Evolutionary conservation across 2,329 filamentous ascomycete species (phyloP).

Genomic region (Dichotomopilus funicola): DNA sequence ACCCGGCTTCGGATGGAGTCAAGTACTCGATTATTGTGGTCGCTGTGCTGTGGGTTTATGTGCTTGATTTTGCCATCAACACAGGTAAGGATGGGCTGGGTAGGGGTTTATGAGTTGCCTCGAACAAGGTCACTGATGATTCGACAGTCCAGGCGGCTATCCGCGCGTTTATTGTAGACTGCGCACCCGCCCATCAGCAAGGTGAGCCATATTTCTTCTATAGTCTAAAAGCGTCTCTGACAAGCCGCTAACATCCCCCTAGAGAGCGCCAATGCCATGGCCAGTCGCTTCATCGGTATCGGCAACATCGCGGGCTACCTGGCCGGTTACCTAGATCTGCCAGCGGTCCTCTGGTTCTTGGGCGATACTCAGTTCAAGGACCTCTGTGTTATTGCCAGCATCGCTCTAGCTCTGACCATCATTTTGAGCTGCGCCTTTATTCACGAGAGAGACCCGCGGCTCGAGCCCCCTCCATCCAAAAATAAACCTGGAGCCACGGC

Average conservation of each 20-base stretch:
- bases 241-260: conserved; percentile 10
- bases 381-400: conserved; percentile 75
- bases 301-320: conserved; percentile 90
- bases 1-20: conserved; percentile 57
- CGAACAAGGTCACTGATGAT: conserved; percentile 4
- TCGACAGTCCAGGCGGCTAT: conserved; percentile 75
- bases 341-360: conserved; percentile 67
- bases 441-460: conserved; percentile 71
- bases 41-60: conserved; percentile 80
- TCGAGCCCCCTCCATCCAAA: conserved; percentile 56
- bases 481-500: conserved; percentile 60
- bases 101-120: not conserved
- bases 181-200: conserved; percentile 86
- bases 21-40: conserved; percentile 64
- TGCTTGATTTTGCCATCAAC: conserved; percentile 92
- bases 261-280: conserved; percentile 90
- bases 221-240: not conserved
- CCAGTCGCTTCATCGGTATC: conserved; percentile 74
- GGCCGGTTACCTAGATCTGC: conserved; percentile 76
- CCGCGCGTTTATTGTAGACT: conserved; percentile 88
- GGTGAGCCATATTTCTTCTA: conserved; percentile 27
- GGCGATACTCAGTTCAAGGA: conserved; percentile 90
- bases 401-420: conserved; percentile 65
- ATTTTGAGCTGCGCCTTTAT: conserved; percentile 63
- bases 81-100: conserved; percentile 51